Evolutionary conservation across 2,329 filamentous ascomycete species (phyloP).

Genomic region (Coniochaeta sp.): DNA sequence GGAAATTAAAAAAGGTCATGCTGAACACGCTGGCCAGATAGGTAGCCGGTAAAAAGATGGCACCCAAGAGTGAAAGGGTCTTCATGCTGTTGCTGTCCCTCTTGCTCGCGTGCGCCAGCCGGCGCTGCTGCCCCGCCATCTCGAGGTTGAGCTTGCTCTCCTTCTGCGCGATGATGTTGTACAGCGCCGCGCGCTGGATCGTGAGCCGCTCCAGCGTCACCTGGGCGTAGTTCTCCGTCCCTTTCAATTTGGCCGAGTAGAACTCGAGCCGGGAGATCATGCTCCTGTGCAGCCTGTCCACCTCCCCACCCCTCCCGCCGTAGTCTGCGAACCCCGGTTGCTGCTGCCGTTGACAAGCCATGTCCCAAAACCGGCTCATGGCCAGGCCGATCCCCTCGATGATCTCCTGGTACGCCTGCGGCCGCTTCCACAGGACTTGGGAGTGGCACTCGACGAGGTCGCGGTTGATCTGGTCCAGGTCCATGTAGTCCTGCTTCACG

Average conservation of each 20-base stretch:
- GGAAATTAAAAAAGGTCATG: constrained; percentile 63
- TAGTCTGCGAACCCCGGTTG: constrained; percentile 10
- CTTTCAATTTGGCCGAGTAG: constrained; percentile 3
- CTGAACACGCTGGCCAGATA: constrained; percentile 58
- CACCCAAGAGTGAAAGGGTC: constrained; percentile 55
- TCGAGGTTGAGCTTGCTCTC: constrained; percentile 58
- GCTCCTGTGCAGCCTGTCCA: constrained; percentile 42
- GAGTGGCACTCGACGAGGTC: constrained; percentile 58
- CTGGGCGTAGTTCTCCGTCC: constrained; percentile 25
- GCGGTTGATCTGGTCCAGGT: constrained; percentile 53
- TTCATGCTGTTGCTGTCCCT: constrained; percentile 60
- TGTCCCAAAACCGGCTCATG: constrained; percentile 35
- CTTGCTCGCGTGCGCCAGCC: constrained; percentile 53
- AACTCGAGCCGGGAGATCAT: constrained; percentile 51
- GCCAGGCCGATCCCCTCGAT: constrained; percentile 39
- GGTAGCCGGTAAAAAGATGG: constrained; percentile 56
- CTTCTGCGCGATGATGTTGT: constrained; percentile 60
- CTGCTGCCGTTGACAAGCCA: no score
- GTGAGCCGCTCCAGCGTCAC: constrained; percentile 54
- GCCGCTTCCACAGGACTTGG: constrained; percentile 56
- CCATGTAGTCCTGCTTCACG: constrained; percentile 41
- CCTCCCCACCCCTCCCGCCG: constrained; percentile 20
- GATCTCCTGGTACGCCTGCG: constrained; percentile 52
- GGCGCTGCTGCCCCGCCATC: constrained; percentile 53
- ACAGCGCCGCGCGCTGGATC: constrained; percentile 55